Base-by-base conservation (phyloP, 1,284 basidiomycete species). In the Porogramme epimiltina region DNA sequence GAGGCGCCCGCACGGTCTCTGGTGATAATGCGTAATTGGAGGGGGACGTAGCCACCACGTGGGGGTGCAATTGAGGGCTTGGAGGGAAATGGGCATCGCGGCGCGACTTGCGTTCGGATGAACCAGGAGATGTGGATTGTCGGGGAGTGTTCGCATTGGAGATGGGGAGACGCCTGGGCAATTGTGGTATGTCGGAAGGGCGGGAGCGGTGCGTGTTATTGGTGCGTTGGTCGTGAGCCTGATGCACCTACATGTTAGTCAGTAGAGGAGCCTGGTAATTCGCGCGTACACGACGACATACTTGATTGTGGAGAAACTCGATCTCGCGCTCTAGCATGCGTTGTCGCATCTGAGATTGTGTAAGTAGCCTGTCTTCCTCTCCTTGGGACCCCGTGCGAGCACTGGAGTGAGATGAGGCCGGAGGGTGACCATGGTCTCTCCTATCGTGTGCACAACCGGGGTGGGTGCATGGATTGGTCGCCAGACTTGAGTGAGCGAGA, bases 251-350 rank as follows among this genome's bases (percentile, higher is more conserved):
- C 18, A n/a, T 24, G n/a, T 5, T 1, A 4, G 20, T 39, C 3
- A 47, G 4, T 10, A 10, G 31, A 6, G 13, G 34, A 5, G 5
- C 3, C 16, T 22, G 23, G 9, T 2, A 28, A 31, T 19, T 11
- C 31, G 24, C 20, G n/a, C n/a, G n/a, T 26, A 13, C 15, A 28
- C 5, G 2, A 1, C 3, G 4, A 47, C 52, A 23, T 18, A 54
- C 57, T 13, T 37, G 43, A 13, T 41, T 26, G 22, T 46, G 37
- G 2, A 59, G 45, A 2, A 49, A 44, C 18, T 53, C 54, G 3
- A 59, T 47, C 24, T 59, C 57, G 5, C 57, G 54, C 40, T 59
- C 57, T 0, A 59, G 54, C 18, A 42, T 38, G 9, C 57, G 54
- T 6, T 52, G 45, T 10, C 54, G 51, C 10, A 49, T 45, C 5